A percentile compares a stretch with the other conserved stretches of the same genome.
Conservation (phyloP, 331 rosid species). For the Rosa hybrid region DNA sequence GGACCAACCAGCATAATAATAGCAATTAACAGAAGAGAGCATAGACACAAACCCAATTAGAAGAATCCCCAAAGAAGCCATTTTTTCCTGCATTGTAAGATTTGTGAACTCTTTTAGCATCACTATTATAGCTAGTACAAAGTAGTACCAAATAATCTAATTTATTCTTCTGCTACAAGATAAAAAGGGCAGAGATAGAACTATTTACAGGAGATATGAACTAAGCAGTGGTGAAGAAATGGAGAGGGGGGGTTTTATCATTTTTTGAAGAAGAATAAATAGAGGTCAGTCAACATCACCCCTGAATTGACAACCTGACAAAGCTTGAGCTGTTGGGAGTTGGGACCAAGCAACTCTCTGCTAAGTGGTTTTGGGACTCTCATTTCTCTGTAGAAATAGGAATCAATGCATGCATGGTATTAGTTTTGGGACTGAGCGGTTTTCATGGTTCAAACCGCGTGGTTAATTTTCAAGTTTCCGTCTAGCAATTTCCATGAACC, state of each 20-base stretch:
- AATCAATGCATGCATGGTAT: conserved; percentile 9
- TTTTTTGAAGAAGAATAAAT: conserved; percentile 54
- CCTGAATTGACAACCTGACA: conserved; percentile 37
- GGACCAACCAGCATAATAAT: conserved; percentile 72
- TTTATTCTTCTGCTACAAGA: background rate
- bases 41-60: conserved; percentile 40
- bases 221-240: conserved; percentile 37
- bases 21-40: conserved; percentile 47
- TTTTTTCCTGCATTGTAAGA: conserved; percentile 45
- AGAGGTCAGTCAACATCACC: conserved; percentile 63
- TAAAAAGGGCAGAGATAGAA: conserved; percentile 9
- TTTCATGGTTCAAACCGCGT: conserved; percentile 37
- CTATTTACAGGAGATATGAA: conserved; percentile 31
- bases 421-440: background rate
- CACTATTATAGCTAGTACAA: background rate
- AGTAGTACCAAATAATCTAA: background rate
- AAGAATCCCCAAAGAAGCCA: conserved; percentile 50
- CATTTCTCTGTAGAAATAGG: conserved; percentile 24
- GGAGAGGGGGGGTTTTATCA: conserved; percentile 25
- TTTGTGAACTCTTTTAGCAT: conserved; percentile 1
- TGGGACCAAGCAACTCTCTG: conserved; percentile 49
- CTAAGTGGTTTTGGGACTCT: conserved; percentile 28
- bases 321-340: conserved; percentile 53
- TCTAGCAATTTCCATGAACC: conserved; percentile 7
- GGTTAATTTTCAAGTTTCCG: conserved; percentile 11